A percentile compares a stretch with the other conserved stretches of the same genome.
Evolutionary conservation across 176 grass and related monocot genomes (phyloP).

Genomic region (Rhynchospora breviuscula): DNA sequence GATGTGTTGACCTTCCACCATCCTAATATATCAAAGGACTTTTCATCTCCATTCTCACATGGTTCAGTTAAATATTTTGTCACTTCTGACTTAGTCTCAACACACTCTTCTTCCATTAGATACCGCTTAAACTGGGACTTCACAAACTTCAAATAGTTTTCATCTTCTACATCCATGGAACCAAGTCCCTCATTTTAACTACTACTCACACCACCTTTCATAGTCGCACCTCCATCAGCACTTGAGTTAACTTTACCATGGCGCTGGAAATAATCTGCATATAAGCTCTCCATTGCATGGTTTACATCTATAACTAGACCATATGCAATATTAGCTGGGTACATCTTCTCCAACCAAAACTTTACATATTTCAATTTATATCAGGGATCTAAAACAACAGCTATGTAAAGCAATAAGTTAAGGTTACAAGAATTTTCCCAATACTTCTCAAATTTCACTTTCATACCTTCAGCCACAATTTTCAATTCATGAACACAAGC

Average conservation of each 20-base stretch:
- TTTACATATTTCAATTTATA: not conserved
- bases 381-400: constrained; percentile 8
- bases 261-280: no score
- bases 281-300: not conserved
- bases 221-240: not conserved
- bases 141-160: not conserved
- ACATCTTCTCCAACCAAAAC: not conserved
- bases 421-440: not conserved
- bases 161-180: not conserved
- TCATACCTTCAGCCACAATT: no score
- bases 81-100: no score
- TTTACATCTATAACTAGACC: not conserved
- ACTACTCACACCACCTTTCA: not conserved
- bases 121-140: no score
- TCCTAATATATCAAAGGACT: no score
- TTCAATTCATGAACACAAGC: no score
- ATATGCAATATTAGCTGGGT: not conserved
- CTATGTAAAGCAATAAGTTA: no score
- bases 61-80: no score
- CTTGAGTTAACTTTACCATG: not conserved
- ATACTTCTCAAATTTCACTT: not conserved
- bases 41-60: no score
- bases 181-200: not conserved
- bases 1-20: no score
- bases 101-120: no score